These are phyloP conservation scores for Exophiala dermatitidis DNA, from an alignment of 2,329 filamentous ascomycete genomes.

Conservation along the genomic window DNA sequence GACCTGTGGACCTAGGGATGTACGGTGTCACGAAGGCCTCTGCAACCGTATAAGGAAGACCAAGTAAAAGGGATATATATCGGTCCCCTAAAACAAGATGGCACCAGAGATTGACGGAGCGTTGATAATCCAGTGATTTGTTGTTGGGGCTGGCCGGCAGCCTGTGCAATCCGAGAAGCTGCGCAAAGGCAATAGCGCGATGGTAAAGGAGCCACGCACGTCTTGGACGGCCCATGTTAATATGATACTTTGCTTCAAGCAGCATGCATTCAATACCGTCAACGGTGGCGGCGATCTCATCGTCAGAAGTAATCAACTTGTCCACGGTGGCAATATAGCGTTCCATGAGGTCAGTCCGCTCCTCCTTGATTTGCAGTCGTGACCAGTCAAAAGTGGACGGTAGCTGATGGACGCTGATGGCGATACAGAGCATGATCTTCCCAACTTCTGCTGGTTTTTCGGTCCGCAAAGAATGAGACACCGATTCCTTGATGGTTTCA, in stretches of 20 bases:
- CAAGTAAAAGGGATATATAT: constrained; percentile 47
- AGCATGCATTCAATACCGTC: constrained; percentile 49
- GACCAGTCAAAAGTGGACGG: constrained; percentile 35
- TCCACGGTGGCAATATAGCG: constrained; percentile 43
- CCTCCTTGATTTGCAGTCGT: constrained; percentile 33
- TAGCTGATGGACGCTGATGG: constrained; percentile 40
- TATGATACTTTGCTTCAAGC: constrained; percentile 47
- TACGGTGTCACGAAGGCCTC: constrained; percentile 31
- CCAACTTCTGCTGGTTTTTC: constrained; percentile 35
- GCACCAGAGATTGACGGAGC: constrained; percentile 37
- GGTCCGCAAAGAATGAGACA: constrained; percentile 33
- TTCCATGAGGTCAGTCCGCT: constrained; percentile 41
- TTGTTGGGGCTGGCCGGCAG: constrained; percentile 29
- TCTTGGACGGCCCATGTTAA: constrained; percentile 50
- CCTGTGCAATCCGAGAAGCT: constrained; percentile 46
- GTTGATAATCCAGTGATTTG: constrained; percentile 27
- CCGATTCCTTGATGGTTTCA: constrained; percentile 31
- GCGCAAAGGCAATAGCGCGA: constrained; percentile 46
- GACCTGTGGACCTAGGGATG: constrained; percentile 22
- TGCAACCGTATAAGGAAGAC: constrained; percentile 43
- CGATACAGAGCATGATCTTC: constrained; percentile 40
- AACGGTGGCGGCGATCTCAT: constrained; percentile 45
- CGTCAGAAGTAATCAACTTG: constrained; percentile 43
- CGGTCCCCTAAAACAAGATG: constrained; percentile 42
- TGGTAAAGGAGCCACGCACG: constrained; percentile 49